These are phyloP conservation scores for Pyrus communis DNA, from an alignment of 306 rosid genomes.

Conservation along the genomic window DNA sequence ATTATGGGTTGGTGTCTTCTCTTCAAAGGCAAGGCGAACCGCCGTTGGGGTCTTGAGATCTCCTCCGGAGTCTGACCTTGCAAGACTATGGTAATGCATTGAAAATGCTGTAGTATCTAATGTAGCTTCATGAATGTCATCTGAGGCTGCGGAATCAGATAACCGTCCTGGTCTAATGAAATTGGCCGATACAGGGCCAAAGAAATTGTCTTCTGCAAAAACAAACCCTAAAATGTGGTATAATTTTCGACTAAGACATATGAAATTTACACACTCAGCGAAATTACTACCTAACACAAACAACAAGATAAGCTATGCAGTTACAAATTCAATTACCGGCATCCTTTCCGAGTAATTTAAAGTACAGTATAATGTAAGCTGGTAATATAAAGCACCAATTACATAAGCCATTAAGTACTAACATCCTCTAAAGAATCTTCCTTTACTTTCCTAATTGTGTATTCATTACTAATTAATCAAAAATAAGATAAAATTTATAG, in stretches of 20 bases:
- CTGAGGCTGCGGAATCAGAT: constrained; percentile 61
- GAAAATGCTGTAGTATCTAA: constrained; percentile 93
- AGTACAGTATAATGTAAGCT: neutral
- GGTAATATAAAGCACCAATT: neutral
- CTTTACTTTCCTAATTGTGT: neutral
- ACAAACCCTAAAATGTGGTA: neutral
- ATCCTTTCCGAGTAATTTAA: neutral
- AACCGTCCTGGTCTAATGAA: constrained; percentile 71
- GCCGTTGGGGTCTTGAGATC: constrained; percentile 72
- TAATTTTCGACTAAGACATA: neutral
- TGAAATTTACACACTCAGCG: neutral
- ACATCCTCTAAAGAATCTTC: neutral
- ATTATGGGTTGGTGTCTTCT: constrained; percentile 32
- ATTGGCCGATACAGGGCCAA: constrained; percentile 71
- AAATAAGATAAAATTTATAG: neutral
- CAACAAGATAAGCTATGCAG: neutral
- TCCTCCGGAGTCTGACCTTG: constrained; percentile 58
- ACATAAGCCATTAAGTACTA: neutral
- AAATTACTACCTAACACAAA: neutral
- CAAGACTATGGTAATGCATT: constrained; percentile 84
- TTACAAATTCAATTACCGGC: neutral
- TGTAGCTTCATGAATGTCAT: constrained; percentile 57
- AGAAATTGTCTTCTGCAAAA: constrained; percentile 62
- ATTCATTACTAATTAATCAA: neutral
- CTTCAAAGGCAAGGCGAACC: constrained; percentile 36